Percentiles rank a stretch among this genome's conserved stretches.
These are phyloP conservation scores for Tylopilus felleus DNA, from an alignment of 768 basidiomycete genomes.

Conservation along the genomic window DNA sequence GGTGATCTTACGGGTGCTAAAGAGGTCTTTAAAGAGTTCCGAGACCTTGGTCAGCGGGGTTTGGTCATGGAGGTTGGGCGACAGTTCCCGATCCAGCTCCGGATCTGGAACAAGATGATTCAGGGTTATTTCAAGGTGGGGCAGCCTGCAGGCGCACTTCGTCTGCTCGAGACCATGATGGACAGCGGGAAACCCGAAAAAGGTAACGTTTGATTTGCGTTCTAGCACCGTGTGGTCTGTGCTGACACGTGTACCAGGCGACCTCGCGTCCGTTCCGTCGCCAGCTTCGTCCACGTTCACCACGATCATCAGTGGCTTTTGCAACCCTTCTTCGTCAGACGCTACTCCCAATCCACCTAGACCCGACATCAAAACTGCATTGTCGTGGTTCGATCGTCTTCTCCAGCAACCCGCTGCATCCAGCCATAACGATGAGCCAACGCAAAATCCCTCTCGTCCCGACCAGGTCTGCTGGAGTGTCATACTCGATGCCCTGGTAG, in stretches of 20 bases:
- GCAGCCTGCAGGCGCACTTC: constrained; percentile 59
- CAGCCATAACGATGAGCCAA: constrained; percentile 40
- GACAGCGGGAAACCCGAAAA: constrained; percentile 32
- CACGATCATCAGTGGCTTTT: constrained; percentile 63
- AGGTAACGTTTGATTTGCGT: constrained; percentile 6
- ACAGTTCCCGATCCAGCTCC: constrained; percentile 36
- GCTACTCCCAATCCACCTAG: background rate
- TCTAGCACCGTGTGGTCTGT: background rate
- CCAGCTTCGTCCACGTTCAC: constrained; percentile 64
- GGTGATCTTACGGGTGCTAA: constrained; percentile 49
- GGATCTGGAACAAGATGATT: constrained; percentile 75
- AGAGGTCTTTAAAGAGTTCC: constrained; percentile 63
- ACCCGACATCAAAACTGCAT: constrained; percentile 57
- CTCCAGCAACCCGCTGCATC: constrained; percentile 40
- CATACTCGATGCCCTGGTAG: constrained; percentile 58
- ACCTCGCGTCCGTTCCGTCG: constrained; percentile 44
- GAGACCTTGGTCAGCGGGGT: constrained; percentile 37
- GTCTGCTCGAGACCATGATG: constrained; percentile 70
- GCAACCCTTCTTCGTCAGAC: constrained; percentile 36
- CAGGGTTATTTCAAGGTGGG: constrained; percentile 66
- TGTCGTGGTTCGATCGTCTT: constrained; percentile 70
- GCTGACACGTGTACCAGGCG: constrained; percentile 9
- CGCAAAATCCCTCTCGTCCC: constrained; percentile 47
- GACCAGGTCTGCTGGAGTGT: constrained; percentile 50
- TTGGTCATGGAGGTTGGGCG: constrained; percentile 21